These are phyloP conservation scores for Vigna angularis DNA, from an alignment of 306 rosid species.

Conservation along the genomic window DNA sequence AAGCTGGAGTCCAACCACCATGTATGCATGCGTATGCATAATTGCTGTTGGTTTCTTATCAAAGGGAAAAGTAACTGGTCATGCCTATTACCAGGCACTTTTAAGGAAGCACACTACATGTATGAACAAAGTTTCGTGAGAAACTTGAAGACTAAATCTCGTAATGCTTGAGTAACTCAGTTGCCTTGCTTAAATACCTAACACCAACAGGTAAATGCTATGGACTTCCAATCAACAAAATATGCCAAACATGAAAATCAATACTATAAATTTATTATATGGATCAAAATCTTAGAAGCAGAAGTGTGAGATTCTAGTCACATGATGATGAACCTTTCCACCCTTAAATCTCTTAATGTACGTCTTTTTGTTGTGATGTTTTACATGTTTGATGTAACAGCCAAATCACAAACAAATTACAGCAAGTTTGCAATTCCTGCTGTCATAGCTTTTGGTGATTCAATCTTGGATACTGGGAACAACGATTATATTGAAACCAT, in stretches of 20 bases:
- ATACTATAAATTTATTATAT: constrained; percentile 18
- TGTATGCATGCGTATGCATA: too few relatives aligned
- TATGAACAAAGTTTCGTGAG: constrained; percentile 39
- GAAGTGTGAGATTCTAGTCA: constrained; percentile 15
- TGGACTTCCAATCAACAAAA: constrained; percentile 2
- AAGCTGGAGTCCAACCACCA: too few relatives aligned
- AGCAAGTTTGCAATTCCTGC: constrained; percentile 36
- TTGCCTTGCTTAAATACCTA: neutral
- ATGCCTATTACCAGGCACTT: neutral
- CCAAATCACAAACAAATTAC: neutral
- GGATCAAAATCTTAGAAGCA: neutral
- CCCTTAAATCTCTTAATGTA: constrained; percentile 8
- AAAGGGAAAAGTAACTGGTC: neutral
- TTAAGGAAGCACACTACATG: constrained; percentile 28
- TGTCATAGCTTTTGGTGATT: constrained; percentile 47
- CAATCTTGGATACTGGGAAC: constrained; percentile 49
- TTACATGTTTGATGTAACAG: constrained; percentile 30
- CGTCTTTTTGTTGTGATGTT: constrained; percentile 6
- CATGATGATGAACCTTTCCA: constrained; percentile 42
- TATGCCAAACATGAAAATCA: neutral
- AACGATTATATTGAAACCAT: constrained; percentile 38
- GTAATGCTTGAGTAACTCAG: neutral
- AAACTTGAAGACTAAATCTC: constrained; percentile 11
- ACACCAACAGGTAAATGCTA: constrained; percentile 17
- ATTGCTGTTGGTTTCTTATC: neutral